Base-by-base conservation (phyloP, 139 green algal species). In the Edaphochlamys debaryana region DNA sequence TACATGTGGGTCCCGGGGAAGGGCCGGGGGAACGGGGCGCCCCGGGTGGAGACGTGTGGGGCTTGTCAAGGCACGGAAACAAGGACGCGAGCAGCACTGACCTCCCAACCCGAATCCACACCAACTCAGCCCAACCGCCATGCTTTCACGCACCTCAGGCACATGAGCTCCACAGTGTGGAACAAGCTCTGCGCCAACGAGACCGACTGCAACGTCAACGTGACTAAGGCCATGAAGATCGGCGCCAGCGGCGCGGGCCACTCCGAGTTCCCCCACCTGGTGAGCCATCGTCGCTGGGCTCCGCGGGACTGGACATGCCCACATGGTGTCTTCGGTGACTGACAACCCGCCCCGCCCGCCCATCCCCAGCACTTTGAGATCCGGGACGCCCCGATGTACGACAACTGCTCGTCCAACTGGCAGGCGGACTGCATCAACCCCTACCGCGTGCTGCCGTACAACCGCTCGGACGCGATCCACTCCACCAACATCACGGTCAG, bases 341-440 rank as follows among this genome's bases (percentile, higher is more conserved):
- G 45, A 9, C 45, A 54, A 54, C 45, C 45, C 45, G 45, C 45
- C 45, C 45, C 45, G 45, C 45, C 45, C 45, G 45, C 45, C 45
- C 45, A 54, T 22, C 52, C 52, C 25, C 56, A 63, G 56, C 63
- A 69, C 34, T 69, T 69, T 15, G 63, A 69, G 63, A 69, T 69
- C n/a, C 63, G 63, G n/a, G 63, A 69, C 63, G 63, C 63, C 25
- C 63, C 63, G 1, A 25, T 25, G n/a, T 69, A 37, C 25, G 63
- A 69, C 63, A 69, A 42, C 63, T 69, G 63, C 63, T 69, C 63
- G 19, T 38, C 32, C n/a, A 69, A 40, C 63, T 69, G 63, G 63
- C 34, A 38, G 9, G 63, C 32, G n/a, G 63, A 69, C n/a, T n/a
- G n/a, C 63, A 69, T 69, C n/a, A 69, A 69, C n/a, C 63, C 63